A percentile compares a stretch with the other conserved stretches of the same genome.
These are phyloP conservation scores for Phytophthora litchii DNA, from an alignment of 352 stramenopile genomes.

Conservation along the genomic window DNA sequence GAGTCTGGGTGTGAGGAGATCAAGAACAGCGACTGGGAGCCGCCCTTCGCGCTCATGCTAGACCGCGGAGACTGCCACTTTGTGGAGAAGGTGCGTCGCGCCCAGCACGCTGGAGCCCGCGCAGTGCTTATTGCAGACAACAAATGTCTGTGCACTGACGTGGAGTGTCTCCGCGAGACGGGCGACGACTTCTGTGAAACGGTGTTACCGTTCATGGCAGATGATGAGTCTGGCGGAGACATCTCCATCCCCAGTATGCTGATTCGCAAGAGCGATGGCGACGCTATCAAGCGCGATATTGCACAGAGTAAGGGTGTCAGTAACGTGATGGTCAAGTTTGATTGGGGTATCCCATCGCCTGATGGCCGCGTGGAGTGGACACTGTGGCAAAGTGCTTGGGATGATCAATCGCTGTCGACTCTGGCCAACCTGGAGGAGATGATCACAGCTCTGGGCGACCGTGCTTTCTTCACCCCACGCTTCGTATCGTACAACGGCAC, in stretches of 20 bases:
- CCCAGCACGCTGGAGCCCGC: slow-evolving; percentile 92
- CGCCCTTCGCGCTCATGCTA: slow-evolving; percentile 96
- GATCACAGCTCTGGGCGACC: slow-evolving; percentile 85
- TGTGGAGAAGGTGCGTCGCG: slow-evolving; percentile 94
- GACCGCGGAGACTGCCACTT: slow-evolving; percentile 97
- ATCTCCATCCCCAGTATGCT: slow-evolving; percentile 98
- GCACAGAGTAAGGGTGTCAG: slow-evolving; percentile 85
- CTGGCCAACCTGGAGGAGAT: slow-evolving; percentile 87
- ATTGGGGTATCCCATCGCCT: slow-evolving; percentile 94
- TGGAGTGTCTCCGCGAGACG: slow-evolving; percentile 70
- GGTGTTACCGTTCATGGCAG: slow-evolving; percentile 89
- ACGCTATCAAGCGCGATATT: slow-evolving; percentile 92
- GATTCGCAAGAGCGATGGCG: slow-evolving; percentile 94
- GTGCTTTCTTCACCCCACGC: slow-evolving; percentile 95
- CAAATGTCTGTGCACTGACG: slow-evolving; percentile 94
- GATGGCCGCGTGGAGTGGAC: slow-evolving; percentile 97
- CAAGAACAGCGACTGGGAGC: slow-evolving; percentile 79
- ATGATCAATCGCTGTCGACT: slow-evolving; percentile 81
- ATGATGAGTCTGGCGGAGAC: slow-evolving; percentile 96
- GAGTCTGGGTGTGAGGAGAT: slow-evolving; percentile 84
- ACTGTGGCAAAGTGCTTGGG: slow-evolving; percentile 95
- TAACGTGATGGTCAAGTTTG: slow-evolving; percentile 95
- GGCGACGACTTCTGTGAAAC: slow-evolving; percentile 89
- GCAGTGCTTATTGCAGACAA: slow-evolving; percentile 97
- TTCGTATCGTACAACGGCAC: slow-evolving; percentile 97